A percentile compares a stretch with the other conserved stretches of the same genome.
Evolutionary conservation across 2,329 filamentous ascomycete species (phyloP).

Genomic region (Scytalidium sp.): DNA sequence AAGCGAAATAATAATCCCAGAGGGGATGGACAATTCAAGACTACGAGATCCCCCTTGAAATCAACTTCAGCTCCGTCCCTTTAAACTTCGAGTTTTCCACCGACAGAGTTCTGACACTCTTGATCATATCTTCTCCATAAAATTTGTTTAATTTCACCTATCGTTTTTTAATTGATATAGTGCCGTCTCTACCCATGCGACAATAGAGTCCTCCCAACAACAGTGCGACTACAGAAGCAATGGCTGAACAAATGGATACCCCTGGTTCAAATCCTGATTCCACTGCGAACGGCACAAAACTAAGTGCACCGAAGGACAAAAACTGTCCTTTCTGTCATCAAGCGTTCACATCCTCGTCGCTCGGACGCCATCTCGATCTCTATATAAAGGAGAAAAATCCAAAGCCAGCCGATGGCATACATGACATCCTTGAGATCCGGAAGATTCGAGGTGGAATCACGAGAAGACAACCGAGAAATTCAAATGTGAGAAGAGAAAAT

Average conservation of each 20-base stretch:
- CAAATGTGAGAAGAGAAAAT: constrained; percentile 48
- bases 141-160: background rate
- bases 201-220: constrained; percentile 8
- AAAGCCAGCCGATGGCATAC: constrained; percentile 79
- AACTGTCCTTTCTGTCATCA: constrained; percentile 86
- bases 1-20: background rate
- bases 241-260: constrained; percentile 30
- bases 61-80: background rate
- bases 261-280: constrained; percentile 28
- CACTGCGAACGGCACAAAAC: constrained; percentile 26
- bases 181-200: constrained; percentile 20
- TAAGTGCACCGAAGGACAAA: constrained; percentile 65
- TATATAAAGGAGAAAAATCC: constrained; percentile 95
- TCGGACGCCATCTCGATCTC: constrained; percentile 89
- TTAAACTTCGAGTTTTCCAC: background rate
- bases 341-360: constrained; percentile 87
- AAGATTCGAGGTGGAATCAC: constrained; percentile 84
- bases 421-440: constrained; percentile 85
- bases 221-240: constrained; percentile 9
- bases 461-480: constrained; percentile 73
- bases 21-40: background rate
- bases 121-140: background rate
- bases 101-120: background rate
- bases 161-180: background rate
- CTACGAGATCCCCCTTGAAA: background rate